These are phyloP conservation scores for Ustilago cynodontis DNA, from an alignment of 1,284 basidiomycete genomes.

Conservation along the genomic window DNA sequence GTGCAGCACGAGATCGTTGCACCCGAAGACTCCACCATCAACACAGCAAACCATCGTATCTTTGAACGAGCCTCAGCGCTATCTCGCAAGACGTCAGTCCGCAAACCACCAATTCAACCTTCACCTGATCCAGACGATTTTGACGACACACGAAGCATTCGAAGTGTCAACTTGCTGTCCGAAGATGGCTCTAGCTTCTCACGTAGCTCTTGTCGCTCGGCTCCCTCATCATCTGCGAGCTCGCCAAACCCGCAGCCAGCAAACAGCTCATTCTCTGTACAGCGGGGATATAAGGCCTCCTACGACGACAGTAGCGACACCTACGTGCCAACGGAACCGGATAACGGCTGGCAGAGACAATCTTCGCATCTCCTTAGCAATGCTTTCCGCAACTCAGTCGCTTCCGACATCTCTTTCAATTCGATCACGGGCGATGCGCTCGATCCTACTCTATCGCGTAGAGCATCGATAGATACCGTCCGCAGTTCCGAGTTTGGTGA, in stretches of 20 bases:
- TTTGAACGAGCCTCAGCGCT: constrained; percentile 49
- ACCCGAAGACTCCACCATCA: constrained; percentile 2
- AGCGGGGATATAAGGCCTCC: constrained; percentile 39
- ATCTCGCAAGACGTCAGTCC: constrained; percentile 45
- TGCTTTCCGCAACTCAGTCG: constrained; percentile 57
- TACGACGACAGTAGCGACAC: constrained; percentile 27
- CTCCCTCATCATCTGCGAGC: constrained; percentile 6
- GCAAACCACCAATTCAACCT: constrained; percentile 37
- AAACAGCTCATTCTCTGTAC: constrained; percentile 23
- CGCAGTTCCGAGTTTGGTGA: constrained; percentile 63
- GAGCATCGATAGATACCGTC: constrained; percentile 61
- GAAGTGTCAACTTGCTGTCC: constrained; percentile 50
- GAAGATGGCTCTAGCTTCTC: constrained; percentile 31
- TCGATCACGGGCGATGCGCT: constrained; percentile 44
- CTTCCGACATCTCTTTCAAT: constrained; percentile 59
- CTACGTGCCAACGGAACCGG: constrained; percentile 13
- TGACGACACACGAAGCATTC: constrained; percentile 46
- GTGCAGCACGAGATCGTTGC: constrained; percentile 44
- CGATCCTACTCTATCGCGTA: constrained; percentile 23
- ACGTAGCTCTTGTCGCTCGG: constrained; percentile 3
- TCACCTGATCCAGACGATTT: constrained; percentile 50
- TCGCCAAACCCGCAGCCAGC: constrained; percentile 17
- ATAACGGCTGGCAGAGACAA: constrained; percentile 26
- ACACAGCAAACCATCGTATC: constrained; percentile 19
- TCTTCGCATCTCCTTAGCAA: constrained; percentile 42